phyloP scores from a whole-genome alignment of 495 filamentous ascomycete species.

The Daldinia caldariorum region DNA sequence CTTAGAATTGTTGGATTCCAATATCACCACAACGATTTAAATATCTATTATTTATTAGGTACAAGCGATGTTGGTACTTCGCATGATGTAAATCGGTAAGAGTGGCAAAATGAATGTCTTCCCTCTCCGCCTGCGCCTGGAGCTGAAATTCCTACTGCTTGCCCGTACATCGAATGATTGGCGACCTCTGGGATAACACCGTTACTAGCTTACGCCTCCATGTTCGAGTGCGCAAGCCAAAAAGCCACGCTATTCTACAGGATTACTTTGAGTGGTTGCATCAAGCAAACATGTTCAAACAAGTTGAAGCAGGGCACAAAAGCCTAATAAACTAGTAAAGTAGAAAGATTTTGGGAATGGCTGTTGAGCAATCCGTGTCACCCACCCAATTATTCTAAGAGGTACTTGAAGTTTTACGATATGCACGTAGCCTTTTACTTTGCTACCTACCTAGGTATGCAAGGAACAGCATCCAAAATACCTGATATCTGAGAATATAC shows the following conservation, averaged over 20 bases:
- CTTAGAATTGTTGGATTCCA: constrained; percentile 3
- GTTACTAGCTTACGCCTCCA: constrained; percentile 19
- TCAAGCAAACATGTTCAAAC: constrained; percentile 4
- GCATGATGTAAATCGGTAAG: constrained; percentile 2
- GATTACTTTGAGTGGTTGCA: constrained; percentile 5
- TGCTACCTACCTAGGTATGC: constrained; percentile 14
- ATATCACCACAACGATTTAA: constrained; percentile 20
- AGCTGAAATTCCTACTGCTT: constrained; percentile 22
- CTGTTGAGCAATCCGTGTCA: constrained; percentile 4
- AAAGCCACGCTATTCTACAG: constrained; percentile 8
- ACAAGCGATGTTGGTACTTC: background rate
- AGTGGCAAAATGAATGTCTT: constrained; percentile 39
- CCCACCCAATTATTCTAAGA: constrained; percentile 4
- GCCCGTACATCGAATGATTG: background rate
- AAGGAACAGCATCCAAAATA: constrained; percentile 16
- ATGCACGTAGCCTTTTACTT: constrained; percentile 29
- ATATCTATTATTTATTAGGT: background rate
- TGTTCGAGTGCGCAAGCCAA: constrained; percentile 19
- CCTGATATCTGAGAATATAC: background rate
- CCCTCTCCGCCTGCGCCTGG: constrained; percentile 12
- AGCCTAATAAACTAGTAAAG: too few relatives aligned
- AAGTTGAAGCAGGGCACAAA: background rate
- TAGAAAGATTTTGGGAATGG: background rate
- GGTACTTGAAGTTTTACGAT: constrained; percentile 10
- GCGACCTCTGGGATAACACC: constrained; percentile 38